phyloP scores from a whole-genome alignment of 495 filamentous ascomycete species.

The Hypoxylon fuscum region DNA sequence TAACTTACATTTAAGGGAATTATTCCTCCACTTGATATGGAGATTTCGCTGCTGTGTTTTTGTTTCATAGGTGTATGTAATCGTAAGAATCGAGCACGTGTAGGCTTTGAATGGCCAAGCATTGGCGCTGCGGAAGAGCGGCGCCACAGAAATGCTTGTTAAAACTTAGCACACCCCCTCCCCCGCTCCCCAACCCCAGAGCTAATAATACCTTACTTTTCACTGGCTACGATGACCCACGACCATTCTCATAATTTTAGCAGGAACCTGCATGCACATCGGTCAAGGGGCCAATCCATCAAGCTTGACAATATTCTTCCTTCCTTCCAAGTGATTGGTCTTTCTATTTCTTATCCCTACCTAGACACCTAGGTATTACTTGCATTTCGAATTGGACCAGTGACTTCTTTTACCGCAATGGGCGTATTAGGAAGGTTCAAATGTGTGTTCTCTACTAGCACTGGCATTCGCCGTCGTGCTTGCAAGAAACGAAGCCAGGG shows the following conservation, averaged over 20 bases:
- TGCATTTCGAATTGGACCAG: not conserved
- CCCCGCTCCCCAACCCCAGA: not conserved
- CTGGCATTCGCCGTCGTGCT: too few relatives aligned
- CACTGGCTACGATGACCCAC: conserved; percentile 7
- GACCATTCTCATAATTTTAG: not conserved
- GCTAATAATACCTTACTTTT: conserved; percentile 19
- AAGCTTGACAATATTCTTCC: conserved; percentile 5
- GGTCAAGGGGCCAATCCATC: not conserved
- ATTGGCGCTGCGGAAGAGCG: conserved; percentile 15
- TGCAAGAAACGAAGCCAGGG: too few relatives aligned
- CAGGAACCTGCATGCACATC: not conserved
- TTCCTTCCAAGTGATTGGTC: conserved; percentile 11
- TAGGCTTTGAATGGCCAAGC: conserved; percentile 32
- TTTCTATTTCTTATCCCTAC: not conserved
- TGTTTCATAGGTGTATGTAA: not conserved
- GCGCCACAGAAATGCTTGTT: conserved; percentile 21
- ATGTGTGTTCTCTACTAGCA: not conserved
- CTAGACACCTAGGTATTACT: too few relatives aligned
- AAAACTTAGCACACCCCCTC: too few relatives aligned
- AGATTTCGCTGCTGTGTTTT: too few relatives aligned
- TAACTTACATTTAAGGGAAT: too few relatives aligned
- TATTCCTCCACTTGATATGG: too few relatives aligned
- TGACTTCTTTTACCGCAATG: conserved; percentile 1
- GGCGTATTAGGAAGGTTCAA: conserved; percentile 14
- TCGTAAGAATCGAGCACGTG: conserved; percentile 30